These are phyloP conservation scores for Cucurbita argyrosperma DNA, from an alignment of 306 rosid species.

Conservation along the genomic window DNA sequence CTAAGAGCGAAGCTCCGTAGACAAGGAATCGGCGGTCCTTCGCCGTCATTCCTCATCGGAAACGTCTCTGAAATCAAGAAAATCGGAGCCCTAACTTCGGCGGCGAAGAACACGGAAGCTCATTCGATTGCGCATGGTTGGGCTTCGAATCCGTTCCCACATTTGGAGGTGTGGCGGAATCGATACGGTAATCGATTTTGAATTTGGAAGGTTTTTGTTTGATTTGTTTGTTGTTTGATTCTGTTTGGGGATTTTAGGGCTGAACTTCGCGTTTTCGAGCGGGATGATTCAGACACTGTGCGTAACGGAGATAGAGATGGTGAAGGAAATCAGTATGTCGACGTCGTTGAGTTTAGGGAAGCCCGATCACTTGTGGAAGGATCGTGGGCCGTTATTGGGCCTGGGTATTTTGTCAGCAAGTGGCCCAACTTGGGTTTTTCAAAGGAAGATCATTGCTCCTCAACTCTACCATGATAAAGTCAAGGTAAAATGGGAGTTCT, in stretches of 20 bases:
- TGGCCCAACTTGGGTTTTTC: conserved; percentile 31
- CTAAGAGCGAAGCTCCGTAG: conserved; percentile 35
- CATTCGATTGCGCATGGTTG: conserved; percentile 24
- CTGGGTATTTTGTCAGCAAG: conserved; percentile 20
- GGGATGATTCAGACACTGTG: conserved; percentile 17
- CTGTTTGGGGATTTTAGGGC: conserved; percentile 8
- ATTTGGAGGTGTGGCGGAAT: conserved; percentile 30
- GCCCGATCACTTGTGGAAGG: conserved; percentile 18
- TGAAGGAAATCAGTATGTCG: conserved; percentile 19
- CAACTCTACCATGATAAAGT: conserved; percentile 23
- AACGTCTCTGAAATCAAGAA: conserved; percentile 39
- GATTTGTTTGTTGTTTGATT: neutral
- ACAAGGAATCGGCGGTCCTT: conserved; percentile 56
- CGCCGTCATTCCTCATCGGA: conserved; percentile 37
- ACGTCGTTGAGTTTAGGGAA: conserved; percentile 22
- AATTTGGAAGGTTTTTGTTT: neutral
- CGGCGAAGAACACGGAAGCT: neutral
- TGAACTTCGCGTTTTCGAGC: conserved; percentile 12
- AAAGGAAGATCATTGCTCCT: conserved; percentile 30
- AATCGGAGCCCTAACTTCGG: conserved; percentile 8
- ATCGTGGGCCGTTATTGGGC: conserved; percentile 23
- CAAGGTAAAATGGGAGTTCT: conserved; percentile 5
- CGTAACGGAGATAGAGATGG: conserved; percentile 17
- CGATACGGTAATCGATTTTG: conserved; percentile 28
- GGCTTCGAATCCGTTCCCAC: conserved; percentile 35